Evolutionary conservation across 1,284 basidiomycete species (phyloP), one percentile per base, ranked within the genome.

Genomic region (Ceratobasidium sp.): DNA sequence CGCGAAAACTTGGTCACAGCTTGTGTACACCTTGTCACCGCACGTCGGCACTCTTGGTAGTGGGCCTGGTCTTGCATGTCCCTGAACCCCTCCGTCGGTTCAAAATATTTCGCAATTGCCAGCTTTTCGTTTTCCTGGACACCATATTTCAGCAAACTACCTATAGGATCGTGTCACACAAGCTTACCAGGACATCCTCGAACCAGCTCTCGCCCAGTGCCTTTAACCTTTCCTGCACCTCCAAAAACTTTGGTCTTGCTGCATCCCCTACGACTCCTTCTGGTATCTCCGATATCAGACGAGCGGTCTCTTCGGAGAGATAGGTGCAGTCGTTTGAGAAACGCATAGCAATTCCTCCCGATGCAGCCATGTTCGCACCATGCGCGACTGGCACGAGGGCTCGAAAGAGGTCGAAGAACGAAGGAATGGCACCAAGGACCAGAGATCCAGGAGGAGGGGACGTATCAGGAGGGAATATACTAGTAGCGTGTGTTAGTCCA

Each of bases 281-380:
- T 83, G 81, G 24, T 88, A 76, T 22, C 81, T 84, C 74, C 81
- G 81, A 13, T 88, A 80, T 80, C 87, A 84, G 56, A 82, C 84
- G 74, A 34, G 68, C 78, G 4, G 84, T 78, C 53, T 81, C 78
- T 5, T 79, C 77, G 0, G 85, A 82, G 14, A 98, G 84, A 81
- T 92, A 95, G 31, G 87, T 80, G 78, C 91, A 95, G 77, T 98
- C 94, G 81, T 98, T 98, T 29, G 92, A 90, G 80, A 94, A 93
- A 66, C 91, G 89, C 86, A 98, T 91, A 0, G 88, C 85, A 34
- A 87, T 83, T 16, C 88, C 87, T 4, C 91, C 85, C 0, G 87
- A 86, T 43, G 86, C 82, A 16, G 82, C 79, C 48, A 94, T 82
- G 31, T 86, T 83, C 27, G 83, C 79, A 0, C 85, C 83, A 77